Evolutionary conservation across 352 stramenopile genomes (phyloP).

Genomic region (Elongisporangium anandrum): DNA sequence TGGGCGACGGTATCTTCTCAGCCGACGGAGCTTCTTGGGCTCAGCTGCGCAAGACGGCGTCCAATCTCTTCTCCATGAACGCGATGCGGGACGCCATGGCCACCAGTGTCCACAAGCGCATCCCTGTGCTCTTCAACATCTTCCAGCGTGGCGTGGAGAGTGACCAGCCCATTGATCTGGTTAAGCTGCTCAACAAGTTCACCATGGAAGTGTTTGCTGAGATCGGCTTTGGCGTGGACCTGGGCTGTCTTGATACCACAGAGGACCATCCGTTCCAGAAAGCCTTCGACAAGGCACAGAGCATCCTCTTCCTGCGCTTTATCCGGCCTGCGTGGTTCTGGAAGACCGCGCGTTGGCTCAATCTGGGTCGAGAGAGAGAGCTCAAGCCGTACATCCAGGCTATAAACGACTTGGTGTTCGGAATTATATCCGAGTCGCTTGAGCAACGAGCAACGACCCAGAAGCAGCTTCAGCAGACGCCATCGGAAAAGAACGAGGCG

Average conservation of each 20-base stretch:
- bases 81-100: constrained; percentile 20
- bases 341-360: constrained; percentile 28
- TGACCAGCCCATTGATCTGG: constrained; percentile 10
- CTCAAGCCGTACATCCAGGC: constrained; percentile 31
- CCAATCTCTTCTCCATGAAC: constrained; percentile 62
- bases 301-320: constrained; percentile 15
- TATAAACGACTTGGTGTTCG: constrained; percentile 39
- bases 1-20: constrained; percentile 49
- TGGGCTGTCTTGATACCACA: constrained; percentile 7
- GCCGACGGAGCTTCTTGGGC: constrained; percentile 37
- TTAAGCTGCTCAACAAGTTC: constrained; percentile 13
- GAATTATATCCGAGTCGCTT: constrained; percentile 48
- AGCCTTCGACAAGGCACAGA: constrained; percentile 10
- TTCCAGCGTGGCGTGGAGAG: constrained; percentile 1
- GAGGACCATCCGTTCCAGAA: constrained; percentile 23
- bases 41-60: constrained; percentile 49
- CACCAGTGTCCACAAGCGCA: neutral
- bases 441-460: neutral
- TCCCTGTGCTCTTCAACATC: constrained; percentile 5
- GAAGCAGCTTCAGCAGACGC: no score
- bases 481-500: constrained; percentile 7
- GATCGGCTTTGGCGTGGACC: constrained; percentile 16
- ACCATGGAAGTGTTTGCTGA: constrained; percentile 20
- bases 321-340: constrained; percentile 31
- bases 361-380: constrained; percentile 30